Evolutionary conservation across 2,329 filamentous ascomycete species (phyloP).

Genomic region (Stemphylium vesicarium): DNA sequence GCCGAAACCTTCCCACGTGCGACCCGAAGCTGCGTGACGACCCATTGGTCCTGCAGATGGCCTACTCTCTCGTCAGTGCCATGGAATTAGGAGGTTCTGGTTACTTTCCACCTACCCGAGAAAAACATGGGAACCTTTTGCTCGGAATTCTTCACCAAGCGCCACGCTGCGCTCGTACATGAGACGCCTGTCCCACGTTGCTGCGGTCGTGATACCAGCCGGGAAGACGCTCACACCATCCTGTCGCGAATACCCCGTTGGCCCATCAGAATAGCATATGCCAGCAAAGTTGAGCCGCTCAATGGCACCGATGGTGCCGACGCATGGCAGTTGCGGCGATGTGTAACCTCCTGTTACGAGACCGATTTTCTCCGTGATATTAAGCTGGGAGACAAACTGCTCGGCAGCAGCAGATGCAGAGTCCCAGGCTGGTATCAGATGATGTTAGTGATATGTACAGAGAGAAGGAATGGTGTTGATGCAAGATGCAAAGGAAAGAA

Average conservation of each 20-base stretch:
- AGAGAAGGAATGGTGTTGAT: no score
- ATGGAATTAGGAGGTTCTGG: no score
- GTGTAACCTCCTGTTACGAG: no score
- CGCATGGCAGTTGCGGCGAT: slow-evolving; percentile 21
- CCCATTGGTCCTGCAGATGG: slow-evolving; percentile 48
- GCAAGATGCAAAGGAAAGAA: no score
- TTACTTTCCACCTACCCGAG: slow-evolving; percentile 55
- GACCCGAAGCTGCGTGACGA: slow-evolving; percentile 46
- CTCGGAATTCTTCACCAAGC: slow-evolving; percentile 42
- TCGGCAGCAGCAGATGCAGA: no score
- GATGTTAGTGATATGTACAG: no score
- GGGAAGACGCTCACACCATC: slow-evolving; percentile 46
- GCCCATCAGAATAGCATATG: slow-evolving; percentile 51
- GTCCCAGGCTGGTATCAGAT: no score
- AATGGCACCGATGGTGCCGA: slow-evolving; percentile 48
- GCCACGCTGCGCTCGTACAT: slow-evolving; percentile 40
- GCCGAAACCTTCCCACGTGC: slow-evolving; percentile 54
- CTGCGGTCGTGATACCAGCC: slow-evolving; percentile 46
- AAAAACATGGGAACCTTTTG: slow-evolving; percentile 50
- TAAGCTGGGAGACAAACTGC: no score
- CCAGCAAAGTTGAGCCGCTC: slow-evolving; percentile 48
- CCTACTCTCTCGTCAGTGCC: no score
- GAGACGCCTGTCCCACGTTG: slow-evolving; percentile 50
- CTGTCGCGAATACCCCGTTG: slow-evolving; percentile 42
- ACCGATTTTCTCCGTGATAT: no score